Conservation (phyloP, 495 filamentous ascomycete species). For the Pyrenopolyporus hunteri region DNA sequence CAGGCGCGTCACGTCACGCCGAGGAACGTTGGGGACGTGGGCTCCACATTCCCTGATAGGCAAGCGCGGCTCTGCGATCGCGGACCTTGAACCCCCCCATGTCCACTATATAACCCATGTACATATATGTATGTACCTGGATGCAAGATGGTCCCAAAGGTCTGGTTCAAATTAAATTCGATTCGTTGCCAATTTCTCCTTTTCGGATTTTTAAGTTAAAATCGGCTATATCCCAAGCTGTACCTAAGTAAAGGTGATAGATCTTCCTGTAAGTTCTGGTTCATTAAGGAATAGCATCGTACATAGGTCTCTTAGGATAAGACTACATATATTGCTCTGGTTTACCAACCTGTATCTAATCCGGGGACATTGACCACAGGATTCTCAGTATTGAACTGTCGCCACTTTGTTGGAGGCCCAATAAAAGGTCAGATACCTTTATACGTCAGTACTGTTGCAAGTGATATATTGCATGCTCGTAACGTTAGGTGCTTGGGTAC, state of each 20-base stretch:
- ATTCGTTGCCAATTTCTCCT: not conserved
- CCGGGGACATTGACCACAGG: too few species aligned
- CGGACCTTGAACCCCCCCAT: not conserved
- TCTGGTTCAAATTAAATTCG: conserved; percentile 7
- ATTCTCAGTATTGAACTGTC: too few species aligned
- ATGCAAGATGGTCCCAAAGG: conserved; percentile 10
- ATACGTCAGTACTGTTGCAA: conserved; percentile 5
- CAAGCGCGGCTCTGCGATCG: conserved; percentile 8
- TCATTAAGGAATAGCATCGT: too few species aligned
- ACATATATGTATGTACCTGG: not conserved
- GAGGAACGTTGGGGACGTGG: not conserved
- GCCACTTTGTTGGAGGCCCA: too few species aligned
- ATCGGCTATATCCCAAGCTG: too few species aligned
- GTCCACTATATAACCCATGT: too few species aligned
- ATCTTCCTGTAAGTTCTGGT: too few species aligned
- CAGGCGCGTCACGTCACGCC: conserved; percentile 20
- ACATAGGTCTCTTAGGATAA: too few species aligned
- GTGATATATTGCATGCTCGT: conserved; percentile 3
- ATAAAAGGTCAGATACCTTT: not conserved
- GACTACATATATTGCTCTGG: too few species aligned
- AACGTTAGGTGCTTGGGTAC: not conserved
- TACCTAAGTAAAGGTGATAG: too few species aligned
- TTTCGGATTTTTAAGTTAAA: too few species aligned
- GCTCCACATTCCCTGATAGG: conserved; percentile 22
- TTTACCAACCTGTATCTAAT: too few species aligned